phyloP scores from a whole-genome alignment of 2,329 filamentous ascomycete genomes.

The Thermochaetoides dissita region DNA sequence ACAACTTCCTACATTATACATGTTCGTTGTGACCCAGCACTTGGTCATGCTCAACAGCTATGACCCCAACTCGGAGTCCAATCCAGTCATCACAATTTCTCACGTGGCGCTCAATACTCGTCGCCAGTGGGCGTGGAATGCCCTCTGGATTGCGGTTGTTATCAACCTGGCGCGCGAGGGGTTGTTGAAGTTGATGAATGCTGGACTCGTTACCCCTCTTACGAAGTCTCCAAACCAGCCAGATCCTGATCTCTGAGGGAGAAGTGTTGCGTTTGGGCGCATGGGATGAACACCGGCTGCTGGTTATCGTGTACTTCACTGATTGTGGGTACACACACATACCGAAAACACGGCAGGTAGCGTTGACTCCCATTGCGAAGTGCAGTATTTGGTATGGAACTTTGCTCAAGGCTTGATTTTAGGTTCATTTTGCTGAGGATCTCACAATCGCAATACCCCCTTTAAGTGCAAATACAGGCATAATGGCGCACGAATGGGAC shows the following conservation, averaged over 20 bases:
- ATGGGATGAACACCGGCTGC: not conserved
- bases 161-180: conserved; percentile 20
- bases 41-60: conserved; percentile 30
- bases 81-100: conserved; percentile 19
- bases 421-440: no score
- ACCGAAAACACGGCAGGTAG: no score
- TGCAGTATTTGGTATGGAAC: no score
- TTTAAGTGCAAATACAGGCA: no score
- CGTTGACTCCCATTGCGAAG: no score
- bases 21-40: conserved; percentile 37
- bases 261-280: not conserved
- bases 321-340: no score
- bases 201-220: no score
- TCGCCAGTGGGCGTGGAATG: conserved; percentile 23
- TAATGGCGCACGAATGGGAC: no score
- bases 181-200: conserved; percentile 9
- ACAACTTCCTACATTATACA: conserved; percentile 21
- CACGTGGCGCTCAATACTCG: conserved; percentile 20
- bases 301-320: not conserved
- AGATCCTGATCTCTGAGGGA: conserved; percentile 15
- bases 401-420: no score
- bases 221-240: no score
- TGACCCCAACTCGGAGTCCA: conserved; percentile 21
- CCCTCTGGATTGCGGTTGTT: conserved; percentile 22
- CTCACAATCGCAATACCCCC: no score